phyloP scores from a whole-genome alignment of 176 grass and related monocot genomes.

The Hordeum vulgare region DNA sequence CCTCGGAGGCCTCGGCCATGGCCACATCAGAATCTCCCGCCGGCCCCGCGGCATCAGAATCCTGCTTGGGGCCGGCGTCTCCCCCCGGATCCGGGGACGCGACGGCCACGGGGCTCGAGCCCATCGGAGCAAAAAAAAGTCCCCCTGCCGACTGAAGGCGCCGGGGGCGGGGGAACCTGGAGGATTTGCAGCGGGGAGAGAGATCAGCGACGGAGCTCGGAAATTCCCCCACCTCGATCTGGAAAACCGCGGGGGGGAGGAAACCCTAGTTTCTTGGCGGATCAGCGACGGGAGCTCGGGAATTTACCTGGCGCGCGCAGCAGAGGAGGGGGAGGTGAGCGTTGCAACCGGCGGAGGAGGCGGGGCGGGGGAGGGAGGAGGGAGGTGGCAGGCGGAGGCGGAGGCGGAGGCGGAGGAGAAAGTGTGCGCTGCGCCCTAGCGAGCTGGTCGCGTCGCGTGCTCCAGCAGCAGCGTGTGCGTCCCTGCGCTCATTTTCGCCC shows the following conservation, averaged over 20 bases:
- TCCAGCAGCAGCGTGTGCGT: not conserved
- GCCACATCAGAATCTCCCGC: conserved; percentile 6
- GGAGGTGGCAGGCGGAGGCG: not conserved
- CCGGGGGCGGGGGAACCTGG: conserved; percentile 7
- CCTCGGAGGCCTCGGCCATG: conserved; percentile 8
- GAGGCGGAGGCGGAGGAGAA: not conserved
- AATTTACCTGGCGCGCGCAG: conserved; percentile 27
- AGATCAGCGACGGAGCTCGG: conserved; percentile 22
- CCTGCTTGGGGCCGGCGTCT: not conserved
- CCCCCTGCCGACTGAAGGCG: not conserved
- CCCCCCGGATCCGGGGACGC: conserved; percentile 39
- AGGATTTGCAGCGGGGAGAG: not conserved
- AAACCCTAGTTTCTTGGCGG: conserved; percentile 36
- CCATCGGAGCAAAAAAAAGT: conserved; percentile 26
- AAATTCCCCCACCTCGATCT: conserved; percentile 35
- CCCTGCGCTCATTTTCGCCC: too few relatives aligned
- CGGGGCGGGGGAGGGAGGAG: not conserved
- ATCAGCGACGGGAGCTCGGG: not conserved
- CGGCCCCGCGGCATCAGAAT: not conserved
- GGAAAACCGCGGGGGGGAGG: not conserved
- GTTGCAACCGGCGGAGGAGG: not conserved
- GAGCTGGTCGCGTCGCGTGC: not conserved
- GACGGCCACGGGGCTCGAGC: conserved; percentile 21
- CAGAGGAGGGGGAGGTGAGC: too few relatives aligned
- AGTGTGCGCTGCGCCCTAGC: not conserved